Evolutionary conservation across 2,329 filamentous ascomycete genomes (phyloP), one percentile per base, ranked within the genome.

Genomic region (Botrytis fabae): DNA sequence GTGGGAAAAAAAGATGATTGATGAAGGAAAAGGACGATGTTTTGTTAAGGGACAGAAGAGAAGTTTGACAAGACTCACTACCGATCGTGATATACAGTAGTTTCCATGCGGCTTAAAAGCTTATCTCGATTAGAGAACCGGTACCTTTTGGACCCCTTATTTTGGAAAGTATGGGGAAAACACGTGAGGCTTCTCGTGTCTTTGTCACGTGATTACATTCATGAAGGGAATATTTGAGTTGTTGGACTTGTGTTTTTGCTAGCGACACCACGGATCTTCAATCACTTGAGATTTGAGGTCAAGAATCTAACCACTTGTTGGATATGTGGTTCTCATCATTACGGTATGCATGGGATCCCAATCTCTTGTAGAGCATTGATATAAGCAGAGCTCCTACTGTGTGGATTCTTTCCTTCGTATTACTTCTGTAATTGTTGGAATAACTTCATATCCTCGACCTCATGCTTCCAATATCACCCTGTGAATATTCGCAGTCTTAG

Each of bases 91-190:
- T 48, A 60, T 69, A 57, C 51, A 57, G 51, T 57, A 42, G 48
- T 10, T 68, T n/a, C 51, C 35, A 71, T 74, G 73, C 64, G 73
- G 73, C 76, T 78, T 74, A 77, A 78, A 78, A 77, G 71, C 75
- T 77, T 77, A 77, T 73, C 48, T 61, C 18, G 42, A 63, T 71
- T 64, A 64, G 35, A 65, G 42, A 57, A 63, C 42, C 59, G 20
- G 71, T 73, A 51, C 71, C 71, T 42, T 42, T 68, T 48, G 59
- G 65, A 54, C 63, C 70, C 70, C 48, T 71, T 46, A 46, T 57
- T 65, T 22, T 14, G 16, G 25, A 68, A 62, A 62, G 68, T 72
- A 69, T 69, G 71, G 71, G 66, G 71, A 64, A 57, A 51, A 40
- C 64, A 68, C 35, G 65, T 68, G 65, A 57, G 18, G 5, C 4